These are phyloP conservation scores for Bruguiera hainesii DNA, from an alignment of 441 rosid species.

Conservation along the genomic window DNA sequence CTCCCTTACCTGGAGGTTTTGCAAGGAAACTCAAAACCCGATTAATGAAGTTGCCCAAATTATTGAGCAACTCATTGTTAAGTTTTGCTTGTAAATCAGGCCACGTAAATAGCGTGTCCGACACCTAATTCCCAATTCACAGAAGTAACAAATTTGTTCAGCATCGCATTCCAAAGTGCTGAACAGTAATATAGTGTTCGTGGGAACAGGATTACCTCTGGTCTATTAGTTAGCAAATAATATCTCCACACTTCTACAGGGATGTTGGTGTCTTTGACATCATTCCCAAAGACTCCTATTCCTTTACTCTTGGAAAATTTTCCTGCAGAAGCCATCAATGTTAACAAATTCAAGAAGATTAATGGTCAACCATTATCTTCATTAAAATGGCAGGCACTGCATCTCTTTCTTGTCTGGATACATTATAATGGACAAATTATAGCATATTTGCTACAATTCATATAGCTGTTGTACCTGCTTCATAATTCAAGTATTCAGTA, in stretches of 20 bases:
- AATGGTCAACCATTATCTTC: neutral
- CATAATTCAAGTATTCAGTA: constrained; percentile 81
- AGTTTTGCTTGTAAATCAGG: constrained; percentile 84
- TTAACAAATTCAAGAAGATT: neutral
- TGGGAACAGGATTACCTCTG: constrained; percentile 59
- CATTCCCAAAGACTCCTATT: constrained; percentile 91
- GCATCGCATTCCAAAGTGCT: neutral
- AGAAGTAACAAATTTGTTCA: constrained; percentile 15
- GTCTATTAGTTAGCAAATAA: constrained; percentile 81
- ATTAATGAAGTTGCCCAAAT: constrained; percentile 77
- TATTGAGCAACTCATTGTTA: constrained; percentile 70
- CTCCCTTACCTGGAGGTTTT: constrained; percentile 59
- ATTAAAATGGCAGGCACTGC: neutral
- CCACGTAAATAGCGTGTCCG: constrained; percentile 83
- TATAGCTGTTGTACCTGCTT: constrained; percentile 53
- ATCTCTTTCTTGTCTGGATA: neutral
- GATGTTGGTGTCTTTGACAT: constrained; percentile 75
- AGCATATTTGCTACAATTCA: neutral
- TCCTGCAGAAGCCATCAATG: constrained; percentile 43
- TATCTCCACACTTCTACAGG: constrained; percentile 97
- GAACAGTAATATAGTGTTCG: constrained; percentile 9
- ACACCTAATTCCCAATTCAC: constrained; percentile 37
- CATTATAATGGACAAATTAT: neutral
- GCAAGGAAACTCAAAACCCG: constrained; percentile 78
- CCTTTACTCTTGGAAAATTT: constrained; percentile 94